These are phyloP conservation scores for Gracilaria domingensis DNA, from an alignment of 23 red algal genomes.

Conservation along the genomic window DNA sequence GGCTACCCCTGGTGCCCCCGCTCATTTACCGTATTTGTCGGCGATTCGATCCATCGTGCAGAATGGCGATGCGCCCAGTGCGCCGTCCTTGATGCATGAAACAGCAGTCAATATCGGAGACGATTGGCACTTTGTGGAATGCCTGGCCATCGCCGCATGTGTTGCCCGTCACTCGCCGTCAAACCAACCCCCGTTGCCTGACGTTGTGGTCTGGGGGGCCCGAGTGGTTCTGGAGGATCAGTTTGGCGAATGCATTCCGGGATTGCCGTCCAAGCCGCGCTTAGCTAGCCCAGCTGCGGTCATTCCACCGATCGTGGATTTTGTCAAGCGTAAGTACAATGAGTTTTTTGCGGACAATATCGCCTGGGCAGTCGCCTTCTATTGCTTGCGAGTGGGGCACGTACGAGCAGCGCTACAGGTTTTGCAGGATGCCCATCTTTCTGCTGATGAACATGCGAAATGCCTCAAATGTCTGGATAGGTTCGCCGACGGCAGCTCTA, in stretches of 20 bases:
- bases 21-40: slow-evolving; percentile 29
- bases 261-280: slow-evolving; percentile 34
- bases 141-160: slow-evolving; percentile 33
- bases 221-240: slow-evolving; percentile 54
- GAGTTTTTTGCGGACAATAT: slow-evolving; percentile 25
- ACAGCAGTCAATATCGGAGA: slow-evolving; percentile 30
- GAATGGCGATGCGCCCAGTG: slow-evolving; percentile 38
- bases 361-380: slow-evolving; percentile 69
- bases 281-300: slow-evolving; percentile 16
- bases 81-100: slow-evolving; percentile 47
- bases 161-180: slow-evolving; percentile 27
- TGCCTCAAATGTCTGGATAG: neutral
- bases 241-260: slow-evolving; percentile 36
- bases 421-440: slow-evolving; percentile 20
- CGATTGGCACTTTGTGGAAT: slow-evolving; percentile 42
- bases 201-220: slow-evolving; percentile 34
- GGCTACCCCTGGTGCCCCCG: neutral
- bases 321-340: slow-evolving; percentile 24
- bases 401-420: slow-evolving; percentile 57
- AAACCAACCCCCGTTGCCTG: neutral
- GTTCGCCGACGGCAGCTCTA: neutral
- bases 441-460: slow-evolving; percentile 17
- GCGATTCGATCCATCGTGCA: slow-evolving; percentile 32
- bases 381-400: slow-evolving; percentile 71
- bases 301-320: slow-evolving; percentile 28